phyloP scores from a whole-genome alignment of 495 filamentous ascomycete genomes.

The Xylaria bambusicola region DNA sequence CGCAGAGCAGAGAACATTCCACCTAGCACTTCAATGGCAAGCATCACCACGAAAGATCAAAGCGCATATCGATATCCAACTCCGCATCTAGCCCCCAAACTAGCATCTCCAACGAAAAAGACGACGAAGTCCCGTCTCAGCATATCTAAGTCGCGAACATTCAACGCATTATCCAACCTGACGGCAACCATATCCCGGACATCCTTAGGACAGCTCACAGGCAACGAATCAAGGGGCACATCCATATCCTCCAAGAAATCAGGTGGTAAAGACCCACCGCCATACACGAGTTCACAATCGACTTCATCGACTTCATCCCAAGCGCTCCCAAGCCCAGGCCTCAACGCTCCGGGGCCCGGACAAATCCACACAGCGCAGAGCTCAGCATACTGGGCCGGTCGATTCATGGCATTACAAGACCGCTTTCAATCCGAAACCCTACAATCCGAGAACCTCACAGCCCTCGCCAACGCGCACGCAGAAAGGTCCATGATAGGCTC shows the following conservation, averaged over 20 bases:
- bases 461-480: slow-evolving; percentile 29
- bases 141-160: slow-evolving; percentile 40
- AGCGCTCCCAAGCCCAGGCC: background rate
- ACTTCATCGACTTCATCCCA: slow-evolving; percentile 15
- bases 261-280: background rate
- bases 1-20: slow-evolving; percentile 27
- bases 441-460: slow-evolving; percentile 25
- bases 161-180: slow-evolving; percentile 41
- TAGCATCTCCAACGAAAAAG: slow-evolving; percentile 14
- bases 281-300: slow-evolving; percentile 9
- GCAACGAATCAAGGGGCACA: slow-evolving; percentile 28
- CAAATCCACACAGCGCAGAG: slow-evolving; percentile 34
- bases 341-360: slow-evolving; percentile 17
- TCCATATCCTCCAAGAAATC: slow-evolving; percentile 21
- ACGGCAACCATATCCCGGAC: slow-evolving; percentile 40
- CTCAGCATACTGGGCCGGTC: slow-evolving; percentile 56
- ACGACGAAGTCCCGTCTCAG: slow-evolving; percentile 7
- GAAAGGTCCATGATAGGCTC: slow-evolving; percentile 25
- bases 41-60: slow-evolving; percentile 13
- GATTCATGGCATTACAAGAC: slow-evolving; percentile 57
- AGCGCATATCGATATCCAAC: slow-evolving; percentile 2
- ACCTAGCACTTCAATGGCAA: slow-evolving; percentile 11
- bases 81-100: background rate
- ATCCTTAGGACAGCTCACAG: slow-evolving; percentile 26
- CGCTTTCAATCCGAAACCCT: slow-evolving; percentile 52